Conservation (phyloP, 768 basidiomycete genomes). For the Russula sp. region DNA sequence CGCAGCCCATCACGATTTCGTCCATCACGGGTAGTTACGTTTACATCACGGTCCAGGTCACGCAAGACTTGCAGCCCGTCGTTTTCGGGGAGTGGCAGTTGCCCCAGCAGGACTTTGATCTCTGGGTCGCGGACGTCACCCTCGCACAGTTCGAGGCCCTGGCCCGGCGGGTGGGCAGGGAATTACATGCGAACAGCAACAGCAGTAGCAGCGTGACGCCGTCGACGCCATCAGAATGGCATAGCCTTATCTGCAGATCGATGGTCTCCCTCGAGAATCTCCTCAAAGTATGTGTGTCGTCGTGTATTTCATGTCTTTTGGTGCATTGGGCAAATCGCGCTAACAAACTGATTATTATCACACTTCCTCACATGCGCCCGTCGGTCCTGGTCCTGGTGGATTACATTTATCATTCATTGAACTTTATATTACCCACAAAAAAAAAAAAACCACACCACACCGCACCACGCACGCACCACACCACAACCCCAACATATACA, state of each 20-base stretch:
- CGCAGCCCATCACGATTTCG: conserved; percentile 69
- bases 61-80: conserved; percentile 86
- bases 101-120: conserved; percentile 62
- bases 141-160: conserved; percentile 70
- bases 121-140: conserved; percentile 81
- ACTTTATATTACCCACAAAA: conserved; percentile 12
- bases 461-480: too few relatives aligned
- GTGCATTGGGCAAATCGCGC: conserved; percentile 7
- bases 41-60: conserved; percentile 83
- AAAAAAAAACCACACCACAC: not conserved
- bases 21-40: conserved; percentile 88
- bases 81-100: conserved; percentile 69
- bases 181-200: conserved; percentile 27
- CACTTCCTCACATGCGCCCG: not conserved
- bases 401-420: conserved; percentile 5
- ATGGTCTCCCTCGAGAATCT: conserved; percentile 75
- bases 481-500: too few relatives aligned
- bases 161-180: conserved; percentile 44
- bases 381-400: conserved; percentile 3
- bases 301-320: conserved; percentile 3
- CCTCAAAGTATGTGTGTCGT: conserved; percentile 45
- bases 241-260: conserved; percentile 36
- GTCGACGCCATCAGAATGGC: conserved; percentile 37
- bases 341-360: conserved; percentile 8
- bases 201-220: conserved; percentile 16